Conservation (phyloP, 2,329 filamentous ascomycete genomes). For the Aspergillus oerlinghausenensis region DNA sequence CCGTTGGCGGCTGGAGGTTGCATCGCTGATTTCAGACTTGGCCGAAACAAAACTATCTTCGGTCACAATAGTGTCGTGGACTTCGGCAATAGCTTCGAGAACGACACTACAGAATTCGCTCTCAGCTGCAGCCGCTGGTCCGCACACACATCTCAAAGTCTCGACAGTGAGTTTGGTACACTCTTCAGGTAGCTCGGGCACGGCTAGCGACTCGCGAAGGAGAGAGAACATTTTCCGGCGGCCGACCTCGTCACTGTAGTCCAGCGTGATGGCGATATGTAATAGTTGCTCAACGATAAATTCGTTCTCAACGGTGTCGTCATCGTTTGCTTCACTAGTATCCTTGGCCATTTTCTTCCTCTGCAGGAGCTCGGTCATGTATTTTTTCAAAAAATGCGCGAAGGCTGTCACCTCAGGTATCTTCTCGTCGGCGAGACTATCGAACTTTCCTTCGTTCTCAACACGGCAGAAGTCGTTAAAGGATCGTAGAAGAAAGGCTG, state of each 20-base stretch:
- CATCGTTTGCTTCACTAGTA: constrained; percentile 63
- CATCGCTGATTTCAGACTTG: constrained; percentile 72
- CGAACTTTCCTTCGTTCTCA: constrained; percentile 68
- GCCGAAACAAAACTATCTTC: constrained; percentile 93
- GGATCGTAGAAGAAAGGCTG: constrained; percentile 82
- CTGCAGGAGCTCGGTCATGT: constrained; percentile 55
- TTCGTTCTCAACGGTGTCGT: constrained; percentile 83
- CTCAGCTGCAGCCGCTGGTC: constrained; percentile 49
- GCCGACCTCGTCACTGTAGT: constrained; percentile 97
- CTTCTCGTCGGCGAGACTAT: constrained; percentile 80
- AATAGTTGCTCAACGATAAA: constrained; percentile 95
- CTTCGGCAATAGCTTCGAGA: constrained; percentile 90
- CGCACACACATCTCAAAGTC: constrained; percentile 76
- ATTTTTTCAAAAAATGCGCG: constrained; percentile 78
- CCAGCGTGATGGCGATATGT: constrained; percentile 83
- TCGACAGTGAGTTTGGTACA: constrained; percentile 84
- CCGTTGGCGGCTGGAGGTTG: constrained; percentile 48
- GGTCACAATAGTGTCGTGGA: constrained; percentile 82
- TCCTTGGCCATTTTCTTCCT: constrained; percentile 34
- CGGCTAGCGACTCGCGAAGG: constrained; percentile 77
- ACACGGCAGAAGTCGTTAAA: constrained; percentile 90
- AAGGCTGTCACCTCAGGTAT: constrained; percentile 91
- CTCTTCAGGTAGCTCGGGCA: constrained; percentile 84
- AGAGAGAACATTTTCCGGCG: constrained; percentile 93
- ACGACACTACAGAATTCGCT: constrained; percentile 53